Evolutionary conservation across 371 early-diverging fungal genomes (phyloP).

Genomic region (Polyrhizophydium stewartii): DNA sequence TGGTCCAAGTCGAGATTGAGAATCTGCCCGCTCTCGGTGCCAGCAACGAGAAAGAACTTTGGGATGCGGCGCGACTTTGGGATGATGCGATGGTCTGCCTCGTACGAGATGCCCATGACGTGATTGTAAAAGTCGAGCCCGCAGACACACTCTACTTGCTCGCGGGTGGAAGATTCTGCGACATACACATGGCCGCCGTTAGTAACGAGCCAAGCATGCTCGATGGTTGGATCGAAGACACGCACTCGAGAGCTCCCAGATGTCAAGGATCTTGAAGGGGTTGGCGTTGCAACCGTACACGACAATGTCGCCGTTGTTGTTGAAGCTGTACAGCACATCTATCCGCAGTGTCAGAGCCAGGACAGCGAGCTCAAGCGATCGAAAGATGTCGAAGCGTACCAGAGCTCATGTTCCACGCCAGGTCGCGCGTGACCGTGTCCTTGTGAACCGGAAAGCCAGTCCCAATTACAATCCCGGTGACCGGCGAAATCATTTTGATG

Average conservation of each 20-base stretch:
- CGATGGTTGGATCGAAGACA: too few species aligned
- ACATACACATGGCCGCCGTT: neutral
- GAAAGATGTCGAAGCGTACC: slow-evolving; percentile 11
- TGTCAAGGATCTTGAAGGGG: slow-evolving; percentile 28
- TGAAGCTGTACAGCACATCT: slow-evolving; percentile 21
- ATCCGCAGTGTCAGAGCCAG: neutral
- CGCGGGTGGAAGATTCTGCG: slow-evolving; percentile 1
- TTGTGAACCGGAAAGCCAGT: slow-evolving; percentile 37
- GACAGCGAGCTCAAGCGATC: too few species aligned
- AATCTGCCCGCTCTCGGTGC: slow-evolving; percentile 22
- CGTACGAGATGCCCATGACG: neutral
- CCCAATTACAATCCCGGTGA: slow-evolving; percentile 19
- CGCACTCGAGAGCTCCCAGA: slow-evolving; percentile 23
- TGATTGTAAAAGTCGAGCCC: slow-evolving; percentile 12
- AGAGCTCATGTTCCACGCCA: slow-evolving; percentile 13
- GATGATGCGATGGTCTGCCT: neutral
- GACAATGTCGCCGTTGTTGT: slow-evolving; percentile 24
- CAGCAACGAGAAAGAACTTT: slow-evolving; percentile 26
- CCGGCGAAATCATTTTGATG: slow-evolving; percentile 30
- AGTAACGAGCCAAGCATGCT: too few species aligned
- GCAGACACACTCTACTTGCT: slow-evolving; percentile 11
- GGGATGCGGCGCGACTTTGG: neutral
- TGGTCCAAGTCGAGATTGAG: slow-evolving; percentile 7
- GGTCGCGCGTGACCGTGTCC: slow-evolving; percentile 15
- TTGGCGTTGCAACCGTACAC: slow-evolving; percentile 27